Evolutionary conservation across 306 rosid species (phyloP), one percentile per base, ranked within the genome.

Genomic region (Vachellia pachyceras): DNA sequence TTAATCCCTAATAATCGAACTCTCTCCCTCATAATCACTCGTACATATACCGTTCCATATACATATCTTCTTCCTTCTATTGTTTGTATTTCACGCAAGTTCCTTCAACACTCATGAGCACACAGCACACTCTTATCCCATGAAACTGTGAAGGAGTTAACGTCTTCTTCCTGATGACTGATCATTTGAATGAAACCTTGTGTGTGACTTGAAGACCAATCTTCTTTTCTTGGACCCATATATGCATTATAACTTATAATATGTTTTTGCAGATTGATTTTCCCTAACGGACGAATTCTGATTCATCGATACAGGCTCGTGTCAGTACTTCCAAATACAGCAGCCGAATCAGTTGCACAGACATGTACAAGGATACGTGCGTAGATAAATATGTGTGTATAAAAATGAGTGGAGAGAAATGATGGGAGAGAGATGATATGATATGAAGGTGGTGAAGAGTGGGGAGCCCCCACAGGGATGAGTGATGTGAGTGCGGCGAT

Each of bases 401-500:
- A 7, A 15, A 40, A 10, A 58, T 8, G 47, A 22, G 67, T 33
- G 73, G 29, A 41, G 15, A 49, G 25, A 41, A 66, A 49, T 64
- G 69, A 65, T 80, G 69, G 42, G 54, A 33, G 47, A n/a, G n/a
- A n/a, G n/a, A n/a, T n/a, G n/a, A n/a, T n/a, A n/a, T n/a, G n/a
- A n/a, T n/a, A n/a, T n/a, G n/a, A n/a, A n/a, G n/a, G n/a, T n/a
- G n/a, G n/a, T 15, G 80, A 46, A 58, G 73, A 41, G 50, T 44
- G 61, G 3, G 17, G 37, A 75, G 66, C 18, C 82, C 83, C 86
- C 72, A 80, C 85, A 55, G 73, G 18, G 64, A 79, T 70, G 44
- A 77, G 79, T 75, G 81, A 65, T 74, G n/a, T n/a, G 22, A 77
- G 41, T 82, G 84, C 80, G 82, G 88, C 74, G 89, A 85, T 36